Base-by-base conservation (phyloP, 164 flowering plant species). In the Liriodendron chinense region DNA sequence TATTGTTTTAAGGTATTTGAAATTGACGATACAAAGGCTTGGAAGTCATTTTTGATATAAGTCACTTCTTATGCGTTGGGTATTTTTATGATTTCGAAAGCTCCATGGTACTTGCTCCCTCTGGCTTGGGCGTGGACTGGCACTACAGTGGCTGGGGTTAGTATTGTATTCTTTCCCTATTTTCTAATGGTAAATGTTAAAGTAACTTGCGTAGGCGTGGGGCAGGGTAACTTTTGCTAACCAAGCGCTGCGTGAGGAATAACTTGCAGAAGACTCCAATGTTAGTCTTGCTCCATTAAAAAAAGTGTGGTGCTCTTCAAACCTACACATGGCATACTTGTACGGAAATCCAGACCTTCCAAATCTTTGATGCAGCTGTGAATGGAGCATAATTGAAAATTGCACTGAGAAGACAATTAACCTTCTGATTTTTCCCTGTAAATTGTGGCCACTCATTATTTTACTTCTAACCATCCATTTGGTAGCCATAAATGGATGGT, bases 71-170 rank as follows among this genome's bases (percentile, higher is more conserved):
- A 91, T 83, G 87, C 95, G 1, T 80, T 96, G 87, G 98, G 98
- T 49, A 82, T 93, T 65, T 83, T 88, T 76, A 81, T 92, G 95
- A 90, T 96, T 70, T 70, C 98, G 68, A 94, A 96, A 83, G 83
- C 95, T 25, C 98, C 99, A 49, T 96, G 99, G 99, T 96, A 92
- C 84, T 84, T 96, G 64, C 98, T 96, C 86, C 99, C 99, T 72
- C 80, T 96, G 74, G 96, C 99, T 70, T 96, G 99, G 98, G 99
- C 95, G 61, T 94, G 98, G 97, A 94, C 98, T 24, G 98, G 99
- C 64, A 94, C 99, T 78, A 96, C 99, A 47, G 72, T 84, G 24
- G 91, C 98, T 0, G 99, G 99, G 89, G 99, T 96, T 47, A 86
- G 92, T 34, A 14, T 73, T 20, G 53, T 65, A 9, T 48, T 61